Percentiles rank a stretch among this genome's conserved stretches.
phyloP scores from a whole-genome alignment of 805 yeast species.

The Metschnikowia cubensis region DNA sequence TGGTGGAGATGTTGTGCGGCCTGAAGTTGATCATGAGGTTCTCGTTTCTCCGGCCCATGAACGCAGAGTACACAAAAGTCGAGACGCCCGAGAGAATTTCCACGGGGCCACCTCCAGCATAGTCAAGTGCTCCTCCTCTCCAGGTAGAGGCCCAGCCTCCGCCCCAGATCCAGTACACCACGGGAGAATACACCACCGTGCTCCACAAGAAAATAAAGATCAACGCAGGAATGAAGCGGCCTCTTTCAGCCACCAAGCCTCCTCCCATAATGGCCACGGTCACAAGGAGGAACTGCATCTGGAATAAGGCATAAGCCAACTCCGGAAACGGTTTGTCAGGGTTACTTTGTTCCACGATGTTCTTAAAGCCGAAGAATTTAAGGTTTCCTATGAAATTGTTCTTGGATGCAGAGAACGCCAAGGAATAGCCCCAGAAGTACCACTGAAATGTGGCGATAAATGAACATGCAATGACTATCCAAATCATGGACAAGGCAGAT shows the following conservation, averaged over 20 bases:
- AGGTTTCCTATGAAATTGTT: slow-evolving; percentile 88
- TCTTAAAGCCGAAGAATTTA: slow-evolving; percentile 74
- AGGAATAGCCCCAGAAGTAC: slow-evolving; percentile 97
- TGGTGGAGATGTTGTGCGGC: slow-evolving; percentile 91
- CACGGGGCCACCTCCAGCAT: slow-evolving; percentile 98
- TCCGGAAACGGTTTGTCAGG: slow-evolving; percentile 62
- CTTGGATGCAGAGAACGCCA: slow-evolving; percentile 79
- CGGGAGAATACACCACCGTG: slow-evolving; percentile 88
- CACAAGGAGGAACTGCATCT: slow-evolving; percentile 89
- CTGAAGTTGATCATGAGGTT: slow-evolving; percentile 81
- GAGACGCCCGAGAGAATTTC: slow-evolving; percentile 89
- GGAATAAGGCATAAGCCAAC: slow-evolving; percentile 79
- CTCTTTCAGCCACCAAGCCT: slow-evolving; percentile 84
- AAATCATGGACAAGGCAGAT: slow-evolving; percentile 81
- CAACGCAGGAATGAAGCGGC: slow-evolving; percentile 80
- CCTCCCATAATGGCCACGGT: slow-evolving; percentile 90
- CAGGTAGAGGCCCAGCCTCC: slow-evolving; percentile 82
- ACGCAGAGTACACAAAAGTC: slow-evolving; percentile 81
- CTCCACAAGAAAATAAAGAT: slow-evolving; percentile 84
- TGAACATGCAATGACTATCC: slow-evolving; percentile 72
- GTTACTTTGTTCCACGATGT: slow-evolving; percentile 50
- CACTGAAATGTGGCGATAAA: slow-evolving; percentile 80
- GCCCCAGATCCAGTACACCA: slow-evolving; percentile 96
- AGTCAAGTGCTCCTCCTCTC: slow-evolving; percentile 88
- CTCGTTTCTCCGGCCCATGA: slow-evolving; percentile 71